phyloP scores from a whole-genome alignment of 371 early-diverging fungal species.

The Mortierella sp. region DNA sequence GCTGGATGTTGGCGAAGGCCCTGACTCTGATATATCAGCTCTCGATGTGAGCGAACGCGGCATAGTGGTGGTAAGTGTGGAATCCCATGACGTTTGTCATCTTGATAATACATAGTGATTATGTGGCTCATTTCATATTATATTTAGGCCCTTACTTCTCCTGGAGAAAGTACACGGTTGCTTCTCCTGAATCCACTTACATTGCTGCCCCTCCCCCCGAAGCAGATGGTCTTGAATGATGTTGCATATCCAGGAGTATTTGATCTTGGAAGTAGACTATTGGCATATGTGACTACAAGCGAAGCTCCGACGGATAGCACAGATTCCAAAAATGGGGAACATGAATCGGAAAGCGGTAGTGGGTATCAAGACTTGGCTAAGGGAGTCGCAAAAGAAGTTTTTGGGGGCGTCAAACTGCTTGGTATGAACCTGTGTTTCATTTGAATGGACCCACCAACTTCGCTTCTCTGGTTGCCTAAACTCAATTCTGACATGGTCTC shows the following conservation, averaged over 20 bases:
- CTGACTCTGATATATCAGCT: conserved; percentile 58
- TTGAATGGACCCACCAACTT: background rate
- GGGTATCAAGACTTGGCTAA: conserved; percentile 69
- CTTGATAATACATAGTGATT: background rate
- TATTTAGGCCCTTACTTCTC: conserved; percentile 24
- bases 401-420: conserved; percentile 76
- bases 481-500: background rate
- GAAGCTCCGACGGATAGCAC: conserved; percentile 45
- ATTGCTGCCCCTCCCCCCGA: conserved; percentile 41
- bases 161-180: conserved; percentile 56
- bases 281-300: conserved; percentile 73
- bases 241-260: conserved; percentile 62
- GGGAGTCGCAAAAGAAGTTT: conserved; percentile 78
- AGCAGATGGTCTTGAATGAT: conserved; percentile 60
- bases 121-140: background rate
- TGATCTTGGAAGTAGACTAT: conserved; percentile 69
- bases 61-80: conserved; percentile 62
- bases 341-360: conserved; percentile 28
- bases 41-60: conserved; percentile 62
- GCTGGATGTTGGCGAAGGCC: conserved; percentile 55
- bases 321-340: conserved; percentile 35
- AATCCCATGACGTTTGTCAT: background rate
- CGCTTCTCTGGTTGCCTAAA: background rate
- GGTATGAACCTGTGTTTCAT: conserved; percentile 55
- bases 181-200: conserved; percentile 60